Evolutionary conservation across 2,329 filamentous ascomycete species (phyloP).

Genomic region (Pseudogymnoascus sp.): DNA sequence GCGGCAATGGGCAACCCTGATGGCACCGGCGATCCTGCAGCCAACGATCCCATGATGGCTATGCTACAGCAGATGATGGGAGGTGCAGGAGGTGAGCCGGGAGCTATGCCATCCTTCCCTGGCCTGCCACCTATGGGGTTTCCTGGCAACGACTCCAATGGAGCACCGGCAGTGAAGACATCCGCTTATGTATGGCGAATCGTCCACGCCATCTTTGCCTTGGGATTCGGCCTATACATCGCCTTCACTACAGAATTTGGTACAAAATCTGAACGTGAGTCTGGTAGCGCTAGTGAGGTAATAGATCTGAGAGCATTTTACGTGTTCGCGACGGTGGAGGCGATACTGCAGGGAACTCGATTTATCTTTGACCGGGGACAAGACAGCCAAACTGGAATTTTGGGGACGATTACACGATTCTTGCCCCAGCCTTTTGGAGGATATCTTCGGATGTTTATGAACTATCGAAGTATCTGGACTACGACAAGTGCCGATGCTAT

Average conservation of each 20-base stretch:
- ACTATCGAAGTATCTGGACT: constrained; percentile 64
- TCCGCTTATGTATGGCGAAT: constrained; percentile 59
- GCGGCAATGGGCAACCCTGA: constrained; percentile 27
- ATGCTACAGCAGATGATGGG: constrained; percentile 70
- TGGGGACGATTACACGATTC: constrained; percentile 57
- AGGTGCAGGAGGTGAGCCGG: constrained; percentile 26
- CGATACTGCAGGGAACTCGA: constrained; percentile 62
- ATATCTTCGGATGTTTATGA: constrained; percentile 53
- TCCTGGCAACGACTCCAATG: constrained; percentile 24
- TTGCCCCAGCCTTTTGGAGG: constrained; percentile 58
- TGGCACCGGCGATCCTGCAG: constrained; percentile 16
- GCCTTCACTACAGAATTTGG: constrained; percentile 63
- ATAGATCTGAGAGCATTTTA: constrained; percentile 45
- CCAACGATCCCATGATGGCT: constrained; percentile 62
- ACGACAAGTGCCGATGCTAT: constrained; percentile 69
- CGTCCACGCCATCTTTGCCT: constrained; percentile 64
- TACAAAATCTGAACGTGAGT: constrained; percentile 52
- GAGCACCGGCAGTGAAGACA: constrained; percentile 30
- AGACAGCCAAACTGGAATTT: constrained; percentile 50
- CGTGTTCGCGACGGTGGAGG: constrained; percentile 72
- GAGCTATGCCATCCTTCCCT: constrained; percentile 29
- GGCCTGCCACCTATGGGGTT: constrained; percentile 36
- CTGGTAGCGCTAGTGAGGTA: constrained; percentile 14
- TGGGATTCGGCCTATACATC: constrained; percentile 65
- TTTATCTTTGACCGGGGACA: constrained; percentile 60